These are phyloP conservation scores for Paramecium caudatum DNA, from an alignment of 73 alveolate genomes.

Conservation along the genomic window DNA sequence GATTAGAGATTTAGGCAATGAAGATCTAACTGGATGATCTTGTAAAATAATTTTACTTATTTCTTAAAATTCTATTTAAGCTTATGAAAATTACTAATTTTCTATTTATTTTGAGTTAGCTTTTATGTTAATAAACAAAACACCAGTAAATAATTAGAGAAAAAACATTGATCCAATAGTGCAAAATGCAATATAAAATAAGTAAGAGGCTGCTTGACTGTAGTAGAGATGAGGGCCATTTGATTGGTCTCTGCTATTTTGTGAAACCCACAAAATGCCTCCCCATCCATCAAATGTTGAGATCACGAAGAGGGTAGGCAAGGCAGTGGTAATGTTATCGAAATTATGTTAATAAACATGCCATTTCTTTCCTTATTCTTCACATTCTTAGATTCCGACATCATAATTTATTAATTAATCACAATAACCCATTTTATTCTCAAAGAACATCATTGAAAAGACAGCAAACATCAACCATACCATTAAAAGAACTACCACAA, in stretches of 20 bases:
- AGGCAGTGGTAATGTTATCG: conserved; percentile 51
- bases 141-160: conserved; percentile 23
- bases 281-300: conserved; percentile 66
- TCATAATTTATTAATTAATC: conserved; percentile 20
- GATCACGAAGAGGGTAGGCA: conserved; percentile 1
- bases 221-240: conserved; percentile 38
- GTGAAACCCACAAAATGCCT: conserved; percentile 24
- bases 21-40: neutral
- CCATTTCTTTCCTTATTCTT: neutral
- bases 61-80: neutral
- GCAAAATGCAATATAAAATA: neutral
- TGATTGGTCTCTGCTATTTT: conserved; percentile 23
- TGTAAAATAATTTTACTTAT: conserved; percentile 1
- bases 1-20: neutral
- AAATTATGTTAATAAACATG: conserved; percentile 8
- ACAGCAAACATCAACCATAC: conserved; percentile 54
- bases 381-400: conserved; percentile 9
- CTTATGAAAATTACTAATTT: neutral
- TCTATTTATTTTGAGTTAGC: conserved; percentile 28
- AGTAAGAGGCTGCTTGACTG: conserved; percentile 38
- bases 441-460: conserved; percentile 20
- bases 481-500: neutral
- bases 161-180: conserved; percentile 49
- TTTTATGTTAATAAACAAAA: conserved; percentile 1
- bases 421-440: conserved; percentile 20